phyloP scores from a whole-genome alignment of 495 filamentous ascomycete genomes.

The Penicillium robsamsonii region DNA sequence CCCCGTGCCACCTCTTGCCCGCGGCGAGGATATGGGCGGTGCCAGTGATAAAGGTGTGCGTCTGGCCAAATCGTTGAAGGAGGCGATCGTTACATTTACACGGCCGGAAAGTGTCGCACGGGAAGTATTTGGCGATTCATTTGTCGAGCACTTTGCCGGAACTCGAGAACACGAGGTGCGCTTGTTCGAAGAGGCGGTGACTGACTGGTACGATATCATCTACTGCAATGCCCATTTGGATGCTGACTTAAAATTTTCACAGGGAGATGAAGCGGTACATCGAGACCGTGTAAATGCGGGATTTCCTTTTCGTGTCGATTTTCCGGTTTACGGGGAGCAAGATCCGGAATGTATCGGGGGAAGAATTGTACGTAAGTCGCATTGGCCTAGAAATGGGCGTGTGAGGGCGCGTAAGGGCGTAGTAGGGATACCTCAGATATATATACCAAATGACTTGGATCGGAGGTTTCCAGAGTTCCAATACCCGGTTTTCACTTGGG shows the following conservation, averaged over 20 bases:
- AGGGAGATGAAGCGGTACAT: constrained; percentile 55
- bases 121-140: constrained; percentile 89
- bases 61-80: constrained; percentile 76
- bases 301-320: neutral
- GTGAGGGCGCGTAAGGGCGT: neutral
- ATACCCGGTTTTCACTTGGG: no score
- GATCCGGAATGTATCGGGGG: neutral
- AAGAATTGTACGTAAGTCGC: constrained; percentile 4
- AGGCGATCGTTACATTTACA: constrained; percentile 75
- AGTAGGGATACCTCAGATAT: neutral
- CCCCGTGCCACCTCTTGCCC: constrained; percentile 72
- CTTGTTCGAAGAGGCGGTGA: constrained; percentile 93
- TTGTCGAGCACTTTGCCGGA: constrained; percentile 92
- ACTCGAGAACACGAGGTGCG: constrained; percentile 88
- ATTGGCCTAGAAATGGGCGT: neutral
- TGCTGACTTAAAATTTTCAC: constrained; percentile 15
- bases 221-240: neutral
- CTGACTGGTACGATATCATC: constrained; percentile 68
- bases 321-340: neutral
- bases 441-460: neutral
- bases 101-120: constrained; percentile 76
- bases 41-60: constrained; percentile 57
- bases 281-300: constrained; percentile 39
- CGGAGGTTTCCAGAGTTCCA: neutral
- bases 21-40: constrained; percentile 75